Percentiles rank a stretch among this genome's conserved stretches.
Evolutionary conservation across 768 basidiomycete genomes (phyloP).

Genomic region (Crucibulum laeve): DNA sequence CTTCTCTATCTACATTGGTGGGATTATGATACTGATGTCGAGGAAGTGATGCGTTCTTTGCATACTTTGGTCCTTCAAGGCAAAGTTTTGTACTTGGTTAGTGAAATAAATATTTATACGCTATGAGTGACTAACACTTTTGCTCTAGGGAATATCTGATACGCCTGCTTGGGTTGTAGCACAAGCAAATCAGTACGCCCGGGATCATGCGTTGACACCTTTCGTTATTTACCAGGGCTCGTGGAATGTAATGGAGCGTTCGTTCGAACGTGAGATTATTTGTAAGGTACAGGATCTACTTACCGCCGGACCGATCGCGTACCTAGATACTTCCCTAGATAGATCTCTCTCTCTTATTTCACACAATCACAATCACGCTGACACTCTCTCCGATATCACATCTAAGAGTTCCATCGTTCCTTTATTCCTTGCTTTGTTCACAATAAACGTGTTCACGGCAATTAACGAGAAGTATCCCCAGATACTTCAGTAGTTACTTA

Average conservation of each 20-base stretch:
- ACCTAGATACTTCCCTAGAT: too few species aligned
- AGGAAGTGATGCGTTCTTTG: slow-evolving; percentile 43
- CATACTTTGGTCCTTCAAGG: slow-evolving; percentile 46
- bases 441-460: too few species aligned
- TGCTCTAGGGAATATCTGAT: slow-evolving; percentile 31
- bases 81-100: slow-evolving; percentile 48
- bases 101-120: background rate
- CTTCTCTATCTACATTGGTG: slow-evolving; percentile 41
- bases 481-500: too few species aligned
- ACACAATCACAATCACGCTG: too few species aligned
- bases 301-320: too few species aligned
- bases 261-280: slow-evolving; percentile 42
- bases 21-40: too few species aligned
- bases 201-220: slow-evolving; percentile 41
- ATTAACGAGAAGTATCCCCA: too few species aligned
- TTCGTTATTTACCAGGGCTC: slow-evolving; percentile 51
- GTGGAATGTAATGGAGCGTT: slow-evolving; percentile 40
- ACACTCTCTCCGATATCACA: too few species aligned
- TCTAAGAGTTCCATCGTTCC: too few species aligned
- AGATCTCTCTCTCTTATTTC: too few species aligned
- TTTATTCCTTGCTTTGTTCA: too few species aligned
- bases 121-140: background rate
- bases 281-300: too few species aligned
- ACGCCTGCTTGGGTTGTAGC: slow-evolving; percentile 47
- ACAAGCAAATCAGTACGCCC: slow-evolving; percentile 46